These are phyloP conservation scores for Laguncularia racemosa DNA, from an alignment of 345 rosid species.

Conservation along the genomic window DNA sequence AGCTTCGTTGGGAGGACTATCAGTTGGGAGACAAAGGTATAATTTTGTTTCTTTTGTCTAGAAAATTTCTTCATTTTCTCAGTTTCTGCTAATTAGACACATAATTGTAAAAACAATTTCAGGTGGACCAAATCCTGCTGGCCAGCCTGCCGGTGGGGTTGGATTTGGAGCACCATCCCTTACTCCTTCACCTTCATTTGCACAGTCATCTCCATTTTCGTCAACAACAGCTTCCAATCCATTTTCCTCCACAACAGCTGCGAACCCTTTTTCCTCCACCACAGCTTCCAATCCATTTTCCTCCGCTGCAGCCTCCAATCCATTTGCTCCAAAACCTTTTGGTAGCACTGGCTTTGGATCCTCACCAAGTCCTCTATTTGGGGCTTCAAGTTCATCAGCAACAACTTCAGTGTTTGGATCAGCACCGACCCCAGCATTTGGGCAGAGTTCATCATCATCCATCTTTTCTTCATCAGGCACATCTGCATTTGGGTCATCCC, in stretches of 20 bases:
- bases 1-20: slow-evolving; percentile 93
- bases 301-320: slow-evolving; percentile 33
- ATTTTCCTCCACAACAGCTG: slow-evolving; percentile 32
- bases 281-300: slow-evolving; percentile 49
- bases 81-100: slow-evolving; percentile 2
- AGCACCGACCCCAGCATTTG: slow-evolving; percentile 41
- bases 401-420: slow-evolving; percentile 35
- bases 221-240: slow-evolving; percentile 40
- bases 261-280: slow-evolving; percentile 22
- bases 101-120: slow-evolving; percentile 15
- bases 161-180: slow-evolving; percentile 43
- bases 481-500: slow-evolving; percentile 48
- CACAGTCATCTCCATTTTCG: slow-evolving; percentile 48
- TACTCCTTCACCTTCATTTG: slow-evolving; percentile 35
- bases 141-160: slow-evolving; percentile 53
- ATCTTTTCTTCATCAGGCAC: slow-evolving; percentile 42
- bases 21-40: slow-evolving; percentile 96
- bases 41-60: neutral
- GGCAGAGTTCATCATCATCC: slow-evolving; percentile 31
- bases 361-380: slow-evolving; percentile 36
- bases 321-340: slow-evolving; percentile 42
- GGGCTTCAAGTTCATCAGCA: slow-evolving; percentile 30
- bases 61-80: neutral
- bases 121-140: slow-evolving; percentile 70
- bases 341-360: slow-evolving; percentile 31